These are phyloP conservation scores for Leucosporidium scottii DNA, from an alignment of 768 basidiomycete species.

Conservation along the genomic window DNA sequence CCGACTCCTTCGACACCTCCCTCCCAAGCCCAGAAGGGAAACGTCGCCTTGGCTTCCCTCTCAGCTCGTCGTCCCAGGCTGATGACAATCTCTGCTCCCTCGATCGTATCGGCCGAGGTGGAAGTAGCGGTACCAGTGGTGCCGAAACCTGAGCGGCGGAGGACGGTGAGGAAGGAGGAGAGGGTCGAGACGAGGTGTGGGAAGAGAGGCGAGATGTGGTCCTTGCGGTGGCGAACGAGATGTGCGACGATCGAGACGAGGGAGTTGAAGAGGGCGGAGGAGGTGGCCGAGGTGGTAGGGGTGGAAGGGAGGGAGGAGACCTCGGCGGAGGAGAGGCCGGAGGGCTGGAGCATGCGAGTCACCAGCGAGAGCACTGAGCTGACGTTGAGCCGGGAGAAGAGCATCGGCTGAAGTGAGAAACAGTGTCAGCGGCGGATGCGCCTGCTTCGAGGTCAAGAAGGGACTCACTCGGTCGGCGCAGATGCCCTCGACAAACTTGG, in stretches of 20 bases:
- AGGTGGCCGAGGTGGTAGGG: neutral
- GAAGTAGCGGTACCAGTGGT: constrained; percentile 21
- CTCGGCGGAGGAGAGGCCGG: neutral
- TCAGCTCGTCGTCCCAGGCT: constrained; percentile 17
- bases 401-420: constrained; percentile 15
- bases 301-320: neutral
- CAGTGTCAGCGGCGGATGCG: neutral
- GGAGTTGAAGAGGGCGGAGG: constrained; percentile 7
- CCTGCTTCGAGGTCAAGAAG: neutral
- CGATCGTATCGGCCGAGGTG: neutral
- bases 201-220: constrained; percentile 30
- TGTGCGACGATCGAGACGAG: constrained; percentile 19
- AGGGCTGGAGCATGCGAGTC: constrained; percentile 19
- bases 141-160: constrained; percentile 19
- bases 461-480: constrained; percentile 21
- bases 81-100: constrained; percentile 1
- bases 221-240: constrained; percentile 32
- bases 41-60: constrained; percentile 23
- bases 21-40: constrained; percentile 29
- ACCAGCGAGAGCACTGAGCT: constrained; percentile 22
- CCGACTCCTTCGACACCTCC: constrained; percentile 18
- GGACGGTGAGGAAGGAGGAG: constrained; percentile 12
- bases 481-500: constrained; percentile 20
- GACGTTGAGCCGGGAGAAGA: constrained; percentile 30
- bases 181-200: constrained; percentile 24